Percentiles rank a stretch among this genome's conserved stretches.
phyloP scores from a whole-genome alignment of 108 stramenopile genomes.

The Craspedostauros australis region DNA sequence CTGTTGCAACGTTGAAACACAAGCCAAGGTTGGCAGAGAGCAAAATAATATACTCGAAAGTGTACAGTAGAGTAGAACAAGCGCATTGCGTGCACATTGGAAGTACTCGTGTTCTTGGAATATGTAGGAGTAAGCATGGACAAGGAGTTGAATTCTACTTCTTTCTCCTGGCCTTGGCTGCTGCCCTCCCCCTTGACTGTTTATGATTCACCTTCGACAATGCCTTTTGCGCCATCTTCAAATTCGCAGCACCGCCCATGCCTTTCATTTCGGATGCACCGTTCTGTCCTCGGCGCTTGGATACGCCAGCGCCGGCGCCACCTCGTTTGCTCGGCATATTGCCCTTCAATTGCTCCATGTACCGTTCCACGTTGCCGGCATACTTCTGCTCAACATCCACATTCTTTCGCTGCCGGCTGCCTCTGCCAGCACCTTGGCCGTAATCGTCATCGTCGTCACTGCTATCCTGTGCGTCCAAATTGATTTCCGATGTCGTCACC shows the following conservation, averaged over 20 bases:
- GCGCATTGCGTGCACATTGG: no score
- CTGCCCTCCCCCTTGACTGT: no score
- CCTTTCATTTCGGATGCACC: conserved; percentile 81
- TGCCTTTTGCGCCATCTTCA: conserved; percentile 77
- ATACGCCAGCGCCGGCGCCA: neutral
- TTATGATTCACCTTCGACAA: conserved; percentile 21
- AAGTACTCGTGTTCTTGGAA: no score
- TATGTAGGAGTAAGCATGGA: no score
- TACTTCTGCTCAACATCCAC: conserved; percentile 54
- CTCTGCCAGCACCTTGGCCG: conserved; percentile 3
- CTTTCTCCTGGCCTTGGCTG: no score
- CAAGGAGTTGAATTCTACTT: no score
- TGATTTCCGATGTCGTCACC: conserved; percentile 66
- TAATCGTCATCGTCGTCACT: conserved; percentile 26
- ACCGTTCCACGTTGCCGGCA: conserved; percentile 70
- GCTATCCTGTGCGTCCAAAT: conserved; percentile 40
- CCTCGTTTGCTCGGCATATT: conserved; percentile 51
- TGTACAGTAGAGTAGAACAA: no score
- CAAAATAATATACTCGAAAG: no score
- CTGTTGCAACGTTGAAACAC: no score
- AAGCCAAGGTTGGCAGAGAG: no score
- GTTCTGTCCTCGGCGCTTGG: conserved; percentile 64
- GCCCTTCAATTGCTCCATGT: conserved; percentile 55
- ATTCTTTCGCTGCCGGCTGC: conserved; percentile 19
- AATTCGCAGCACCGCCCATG: conserved; percentile 51